Evolutionary conservation across 257 asterid genomes (phyloP).

Genomic region (Echites panduratus): DNA sequence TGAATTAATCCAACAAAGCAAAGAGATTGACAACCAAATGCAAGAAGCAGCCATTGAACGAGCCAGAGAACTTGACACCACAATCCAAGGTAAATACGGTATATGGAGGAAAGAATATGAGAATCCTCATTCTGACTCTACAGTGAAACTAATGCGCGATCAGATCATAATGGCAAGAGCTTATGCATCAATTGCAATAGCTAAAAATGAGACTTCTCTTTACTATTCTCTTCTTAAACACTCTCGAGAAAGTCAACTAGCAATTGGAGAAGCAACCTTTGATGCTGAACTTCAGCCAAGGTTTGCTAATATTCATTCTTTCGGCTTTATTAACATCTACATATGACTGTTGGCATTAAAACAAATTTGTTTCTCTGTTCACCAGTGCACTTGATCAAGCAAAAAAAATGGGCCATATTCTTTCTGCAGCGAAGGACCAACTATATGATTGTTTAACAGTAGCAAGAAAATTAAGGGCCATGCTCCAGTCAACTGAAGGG

Average conservation of each 20-base stretch:
- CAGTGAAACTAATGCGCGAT: conserved; percentile 82
- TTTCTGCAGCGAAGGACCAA: conserved; percentile 79
- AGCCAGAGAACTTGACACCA: conserved; percentile 73
- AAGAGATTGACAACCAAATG: conserved; percentile 53
- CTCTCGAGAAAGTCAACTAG: conserved; percentile 68
- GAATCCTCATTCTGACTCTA: conserved; percentile 78
- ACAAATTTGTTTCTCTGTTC: conserved; percentile 15
- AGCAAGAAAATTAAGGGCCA: conserved; percentile 80
- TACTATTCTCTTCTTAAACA: conserved; percentile 62
- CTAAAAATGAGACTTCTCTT: conserved; percentile 60
- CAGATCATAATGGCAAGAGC: conserved; percentile 94
- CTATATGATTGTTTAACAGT: conserved; percentile 61
- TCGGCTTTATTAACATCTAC: conserved; percentile 12
- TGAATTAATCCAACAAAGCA: conserved; percentile 60
- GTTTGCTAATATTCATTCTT: conserved; percentile 32
- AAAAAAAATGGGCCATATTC: conserved; percentile 85
- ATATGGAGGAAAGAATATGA: conserved; percentile 95
- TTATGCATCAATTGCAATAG: conserved; percentile 84
- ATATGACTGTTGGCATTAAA: conserved; percentile 21
- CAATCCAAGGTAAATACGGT: conserved; percentile 65
- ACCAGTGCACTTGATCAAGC: conserved; percentile 74
- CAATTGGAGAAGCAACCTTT: conserved; percentile 74
- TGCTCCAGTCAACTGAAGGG: conserved; percentile 82
- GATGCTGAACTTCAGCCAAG: conserved; percentile 85
- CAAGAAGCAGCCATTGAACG: conserved; percentile 79